Base-by-base conservation (phyloP, 2,329 filamentous ascomycete species). In the Fusarium pilosicola region DNA sequence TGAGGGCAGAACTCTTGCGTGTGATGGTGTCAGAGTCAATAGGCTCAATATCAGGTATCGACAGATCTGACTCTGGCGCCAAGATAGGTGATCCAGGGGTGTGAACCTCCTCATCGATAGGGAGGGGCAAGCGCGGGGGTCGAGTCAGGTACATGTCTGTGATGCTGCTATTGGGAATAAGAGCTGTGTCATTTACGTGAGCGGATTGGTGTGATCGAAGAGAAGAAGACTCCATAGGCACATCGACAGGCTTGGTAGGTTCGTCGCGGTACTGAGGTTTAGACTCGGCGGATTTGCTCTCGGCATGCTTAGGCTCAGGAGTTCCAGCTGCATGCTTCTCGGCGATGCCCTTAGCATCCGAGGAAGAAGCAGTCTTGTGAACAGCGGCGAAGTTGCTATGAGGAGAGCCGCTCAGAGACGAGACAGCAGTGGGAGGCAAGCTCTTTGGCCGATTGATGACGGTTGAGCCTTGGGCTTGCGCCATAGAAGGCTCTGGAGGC, bases 1-100 rank as follows among this genome's bases (percentile, higher is more conserved):
- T 92, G 26, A 91, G 81, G 28, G 85, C 88, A 7, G 90, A 92
- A 62, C 86, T 84, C 74, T 88, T 88, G 62, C 88, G 86, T 34
- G 86, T 86, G 61, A 90, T 82, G 26, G 82, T 84, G 55, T 83
- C 83, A 13, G 83, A 84, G 57, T 89, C 87, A 24, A 88, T 85
- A 15, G 84, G 81, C 46, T 88, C 84, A n/a, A 87, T 81, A 59
- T 89, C 86, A 11, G 88, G 88, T 69, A 91, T 80, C 6, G 82
- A 82, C 69, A 85, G 86, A 57, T 81, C 81, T 80, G 94, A 92
- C 34, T 91, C 87, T 3, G 94, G 89, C 12, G 92, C 90, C 71
- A 96, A 89, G 73, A 97, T 96, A 61, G 96, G 96, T 49, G 95
- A 98, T 32, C 95, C 95, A 4, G 96, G 96, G 2, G 93, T 94